Conservation (phyloP, 2,329 filamentous ascomycete genomes). For the Aureobasidium mangrovei region DNA sequence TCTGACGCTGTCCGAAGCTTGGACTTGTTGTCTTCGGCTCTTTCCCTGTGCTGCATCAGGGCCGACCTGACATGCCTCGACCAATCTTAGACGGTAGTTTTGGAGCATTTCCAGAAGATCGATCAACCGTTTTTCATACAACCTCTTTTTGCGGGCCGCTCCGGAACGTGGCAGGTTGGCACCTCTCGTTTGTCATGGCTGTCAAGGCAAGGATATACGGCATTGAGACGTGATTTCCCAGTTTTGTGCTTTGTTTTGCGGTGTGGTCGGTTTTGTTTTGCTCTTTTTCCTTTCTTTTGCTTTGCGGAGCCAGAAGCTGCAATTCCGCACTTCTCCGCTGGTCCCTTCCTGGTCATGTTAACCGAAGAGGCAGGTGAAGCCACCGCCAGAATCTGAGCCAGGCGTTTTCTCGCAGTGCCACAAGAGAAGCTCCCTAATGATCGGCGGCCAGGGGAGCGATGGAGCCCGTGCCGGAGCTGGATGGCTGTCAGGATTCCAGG, state of each 20-base stretch:
- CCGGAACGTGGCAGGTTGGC: slow-evolving; percentile 15
- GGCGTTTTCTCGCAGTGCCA: slow-evolving; percentile 8
- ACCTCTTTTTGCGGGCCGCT: slow-evolving; percentile 15
- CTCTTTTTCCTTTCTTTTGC: neutral
- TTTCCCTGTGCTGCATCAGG: slow-evolving; percentile 10
- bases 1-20: slow-evolving; percentile 12
- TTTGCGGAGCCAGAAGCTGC: neutral
- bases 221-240: slow-evolving; percentile 1
- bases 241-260: neutral
- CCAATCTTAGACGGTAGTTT: slow-evolving; percentile 8
- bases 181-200: slow-evolving; percentile 11
- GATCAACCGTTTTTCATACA: slow-evolving; percentile 14
- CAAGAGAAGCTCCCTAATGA: slow-evolving; percentile 8
- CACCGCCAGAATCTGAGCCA: slow-evolving; percentile 2
- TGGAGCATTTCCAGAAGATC: slow-evolving; percentile 15
- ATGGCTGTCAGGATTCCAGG: slow-evolving; percentile 9
- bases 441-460: slow-evolving; percentile 3
- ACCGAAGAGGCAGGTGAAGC: slow-evolving; percentile 9
- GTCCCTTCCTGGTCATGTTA: slow-evolving; percentile 4
- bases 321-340: slow-evolving; percentile 5
- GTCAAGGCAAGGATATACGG: slow-evolving; percentile 2
- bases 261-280: neutral
- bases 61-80: neutral
- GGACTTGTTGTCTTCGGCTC: slow-evolving; percentile 11
- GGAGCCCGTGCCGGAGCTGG: neutral